A percentile compares a stretch with the other conserved stretches of the same genome.
phyloP scores from a whole-genome alignment of 2,329 filamentous ascomycete species.

The Lithohypha guttulata region DNA sequence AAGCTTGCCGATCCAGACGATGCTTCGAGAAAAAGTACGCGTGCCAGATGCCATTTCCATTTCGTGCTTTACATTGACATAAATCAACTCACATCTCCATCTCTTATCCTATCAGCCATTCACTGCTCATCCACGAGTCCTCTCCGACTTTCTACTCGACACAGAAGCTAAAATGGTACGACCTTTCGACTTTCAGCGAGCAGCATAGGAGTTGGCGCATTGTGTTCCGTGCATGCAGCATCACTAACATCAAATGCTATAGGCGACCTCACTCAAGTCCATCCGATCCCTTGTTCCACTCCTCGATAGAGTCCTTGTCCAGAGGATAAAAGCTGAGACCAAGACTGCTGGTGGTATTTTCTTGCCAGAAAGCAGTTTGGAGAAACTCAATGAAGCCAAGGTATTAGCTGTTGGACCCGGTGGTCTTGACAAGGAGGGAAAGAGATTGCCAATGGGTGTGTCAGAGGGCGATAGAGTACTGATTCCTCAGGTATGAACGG shows the following conservation, averaged over 20 bases:
- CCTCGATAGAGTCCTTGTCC: constrained; percentile 94
- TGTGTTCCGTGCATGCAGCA: not conserved
- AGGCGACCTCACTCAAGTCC: constrained; percentile 62
- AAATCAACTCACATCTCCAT: no score
- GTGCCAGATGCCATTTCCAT: no score
- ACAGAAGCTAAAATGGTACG: not conserved
- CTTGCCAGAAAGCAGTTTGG: constrained; percentile 90
- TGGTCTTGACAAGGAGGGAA: constrained; percentile 74
- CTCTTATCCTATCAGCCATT: no score
- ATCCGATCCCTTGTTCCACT: constrained; percentile 92
- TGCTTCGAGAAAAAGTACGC: no score
- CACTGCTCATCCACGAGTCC: no score
- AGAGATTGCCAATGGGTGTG: constrained; percentile 77
- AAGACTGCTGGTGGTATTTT: constrained; percentile 97
- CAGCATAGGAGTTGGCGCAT: not conserved
- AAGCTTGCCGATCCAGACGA: no score
- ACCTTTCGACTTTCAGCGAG: not conserved
- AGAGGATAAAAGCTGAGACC: constrained; percentile 92
- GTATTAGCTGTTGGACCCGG: constrained; percentile 93
- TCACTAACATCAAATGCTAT: constrained; percentile 4
- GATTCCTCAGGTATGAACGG: constrained; percentile 70
- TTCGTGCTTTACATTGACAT: no score
- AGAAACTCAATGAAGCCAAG: constrained; percentile 96
- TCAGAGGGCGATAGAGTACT: constrained; percentile 78
- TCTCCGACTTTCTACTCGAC: no score